Conservation (phyloP, 345 rosid genomes). For the Salix suchowensis region DNA sequence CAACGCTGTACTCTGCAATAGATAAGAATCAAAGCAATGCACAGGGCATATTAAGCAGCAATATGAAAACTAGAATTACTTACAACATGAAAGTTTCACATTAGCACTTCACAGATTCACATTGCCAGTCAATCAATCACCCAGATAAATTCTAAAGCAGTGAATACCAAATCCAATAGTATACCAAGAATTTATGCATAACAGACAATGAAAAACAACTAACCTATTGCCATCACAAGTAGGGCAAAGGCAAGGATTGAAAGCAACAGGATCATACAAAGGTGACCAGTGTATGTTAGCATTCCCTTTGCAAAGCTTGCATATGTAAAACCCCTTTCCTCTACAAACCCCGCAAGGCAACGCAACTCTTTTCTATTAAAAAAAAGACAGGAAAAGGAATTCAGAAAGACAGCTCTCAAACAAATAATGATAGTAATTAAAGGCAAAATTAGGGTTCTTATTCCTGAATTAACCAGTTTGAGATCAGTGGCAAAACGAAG, state of each 20-base stretch:
- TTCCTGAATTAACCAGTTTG: conserved; percentile 31
- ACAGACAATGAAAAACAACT: not conserved
- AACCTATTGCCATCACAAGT: conserved; percentile 92
- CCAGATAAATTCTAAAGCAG: no score
- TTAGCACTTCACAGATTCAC: no score
- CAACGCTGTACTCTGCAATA: conserved; percentile 68
- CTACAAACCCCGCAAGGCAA: conserved; percentile 53
- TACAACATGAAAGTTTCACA: no score
- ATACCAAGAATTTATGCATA: not conserved
- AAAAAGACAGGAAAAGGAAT: not conserved
- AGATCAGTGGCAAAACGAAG: conserved; percentile 35
- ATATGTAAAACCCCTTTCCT: conserved; percentile 78
- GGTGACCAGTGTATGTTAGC: conserved; percentile 75
- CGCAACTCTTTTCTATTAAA: conserved; percentile 43
- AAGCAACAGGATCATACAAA: conserved; percentile 63
- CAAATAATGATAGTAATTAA: not conserved
- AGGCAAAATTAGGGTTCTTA: not conserved
- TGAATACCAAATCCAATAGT: not conserved
- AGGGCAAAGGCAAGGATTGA: conserved; percentile 84
- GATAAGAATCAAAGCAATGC: not conserved
- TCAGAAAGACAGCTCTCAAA: not conserved
- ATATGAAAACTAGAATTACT: no score
- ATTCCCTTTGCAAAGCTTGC: conserved; percentile 79
- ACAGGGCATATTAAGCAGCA: no score
- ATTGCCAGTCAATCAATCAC: no score